phyloP scores from a whole-genome alignment of 805 yeast genomes.

The Pichia exigua region DNA sequence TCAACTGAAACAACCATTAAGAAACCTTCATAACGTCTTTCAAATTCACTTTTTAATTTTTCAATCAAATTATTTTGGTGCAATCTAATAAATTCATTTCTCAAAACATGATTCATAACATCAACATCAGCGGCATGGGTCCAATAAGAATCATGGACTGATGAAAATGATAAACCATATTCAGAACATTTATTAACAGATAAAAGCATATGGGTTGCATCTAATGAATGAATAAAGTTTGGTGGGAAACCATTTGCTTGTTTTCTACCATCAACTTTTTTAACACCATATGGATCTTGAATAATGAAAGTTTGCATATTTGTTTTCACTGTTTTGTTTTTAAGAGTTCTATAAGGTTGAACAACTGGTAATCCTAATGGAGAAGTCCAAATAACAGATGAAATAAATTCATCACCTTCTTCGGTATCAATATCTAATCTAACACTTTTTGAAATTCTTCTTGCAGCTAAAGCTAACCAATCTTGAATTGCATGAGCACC shows the following conservation, averaged over 20 bases:
- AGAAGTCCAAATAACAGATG: slow-evolving; percentile 96
- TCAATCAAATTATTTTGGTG: slow-evolving; percentile 70
- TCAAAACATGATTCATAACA: slow-evolving; percentile 56
- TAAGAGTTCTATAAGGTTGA: slow-evolving; percentile 81
- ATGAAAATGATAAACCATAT: slow-evolving; percentile 65
- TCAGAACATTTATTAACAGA: slow-evolving; percentile 75
- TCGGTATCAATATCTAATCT: slow-evolving; percentile 53
- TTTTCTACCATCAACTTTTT: slow-evolving; percentile 78
- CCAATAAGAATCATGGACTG: slow-evolving; percentile 98
- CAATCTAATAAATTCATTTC: slow-evolving; percentile 72
- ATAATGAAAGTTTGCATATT: slow-evolving; percentile 82
- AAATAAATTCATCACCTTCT: slow-evolving; percentile 57
- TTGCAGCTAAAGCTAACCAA: slow-evolving; percentile 89
- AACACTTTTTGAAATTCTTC: slow-evolving; percentile 67
- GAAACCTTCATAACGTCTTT: slow-evolving; percentile 66
- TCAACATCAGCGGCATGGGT: slow-evolving; percentile 87
- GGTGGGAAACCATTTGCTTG: slow-evolving; percentile 95
- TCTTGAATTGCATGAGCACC: slow-evolving; percentile 95
- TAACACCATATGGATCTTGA: slow-evolving; percentile 77
- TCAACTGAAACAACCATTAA: slow-evolving; percentile 54
- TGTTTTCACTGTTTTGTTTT: slow-evolving; percentile 63
- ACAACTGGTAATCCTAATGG: slow-evolving; percentile 94
- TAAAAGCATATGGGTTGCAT: slow-evolving; percentile 93
- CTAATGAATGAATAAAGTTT: slow-evolving; percentile 87
- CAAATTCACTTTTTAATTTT: slow-evolving; percentile 70